phyloP scores from a whole-genome alignment of 495 filamentous ascomycete species.

The Tetracladium setigerum region DNA sequence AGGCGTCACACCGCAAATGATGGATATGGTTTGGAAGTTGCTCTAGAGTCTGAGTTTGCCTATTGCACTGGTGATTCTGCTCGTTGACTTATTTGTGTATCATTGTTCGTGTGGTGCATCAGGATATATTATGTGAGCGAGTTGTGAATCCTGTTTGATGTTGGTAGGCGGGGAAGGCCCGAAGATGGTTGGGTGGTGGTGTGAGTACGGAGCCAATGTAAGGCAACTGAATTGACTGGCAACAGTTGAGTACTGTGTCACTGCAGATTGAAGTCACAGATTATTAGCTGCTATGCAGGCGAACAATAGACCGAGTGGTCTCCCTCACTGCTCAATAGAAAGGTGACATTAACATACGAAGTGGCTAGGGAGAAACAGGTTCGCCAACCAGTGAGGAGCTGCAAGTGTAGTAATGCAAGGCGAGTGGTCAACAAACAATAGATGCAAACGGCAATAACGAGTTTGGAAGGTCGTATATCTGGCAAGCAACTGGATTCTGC shows the following conservation, averaged over 20 bases:
- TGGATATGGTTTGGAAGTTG: background rate
- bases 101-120: conserved; percentile 14
- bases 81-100: conserved; percentile 10
- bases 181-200: conserved; percentile 2
- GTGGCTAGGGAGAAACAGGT: conserved; percentile 11
- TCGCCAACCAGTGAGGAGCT: conserved; percentile 16
- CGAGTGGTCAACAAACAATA: conserved; percentile 12
- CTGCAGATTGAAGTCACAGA: conserved; percentile 18
- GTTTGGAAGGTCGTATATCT: no score
- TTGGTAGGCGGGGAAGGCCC: conserved; percentile 8
- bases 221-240: background rate
- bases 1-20: conserved; percentile 12
- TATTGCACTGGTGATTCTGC: background rate
- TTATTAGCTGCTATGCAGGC: conserved; percentile 10
- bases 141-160: conserved; percentile 12
- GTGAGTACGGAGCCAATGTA: background rate
- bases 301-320: conserved; percentile 7
- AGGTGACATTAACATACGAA: conserved; percentile 10
- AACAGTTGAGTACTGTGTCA: conserved; percentile 2
- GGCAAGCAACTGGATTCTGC: no score
- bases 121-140: conserved; percentile 4
- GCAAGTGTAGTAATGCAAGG: background rate
- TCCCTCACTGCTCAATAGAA: background rate
- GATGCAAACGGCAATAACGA: no score
- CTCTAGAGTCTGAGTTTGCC: no score